Percentiles rank a stretch among this genome's conserved stretches.
phyloP scores from a whole-genome alignment of 2,329 filamentous ascomycete genomes.

The Sphaerulina musiva region DNA sequence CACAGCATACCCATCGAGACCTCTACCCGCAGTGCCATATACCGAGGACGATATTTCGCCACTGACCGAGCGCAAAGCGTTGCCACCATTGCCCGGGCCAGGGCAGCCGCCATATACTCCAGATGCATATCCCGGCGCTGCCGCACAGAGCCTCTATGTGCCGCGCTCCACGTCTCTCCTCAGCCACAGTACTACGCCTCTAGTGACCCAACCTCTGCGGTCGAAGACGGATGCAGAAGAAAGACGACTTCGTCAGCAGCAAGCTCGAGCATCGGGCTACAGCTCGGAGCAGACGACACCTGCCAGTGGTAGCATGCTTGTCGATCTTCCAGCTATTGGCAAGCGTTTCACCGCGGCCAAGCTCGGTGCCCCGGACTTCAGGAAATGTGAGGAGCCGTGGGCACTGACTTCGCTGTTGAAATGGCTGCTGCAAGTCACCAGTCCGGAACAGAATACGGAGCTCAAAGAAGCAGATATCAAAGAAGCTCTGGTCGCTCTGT shows the following conservation, averaged over 20 bases:
- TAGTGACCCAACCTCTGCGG: conserved; percentile 72
- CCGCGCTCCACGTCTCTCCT: conserved; percentile 75
- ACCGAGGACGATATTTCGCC: conserved; percentile 38
- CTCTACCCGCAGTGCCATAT: conserved; percentile 59
- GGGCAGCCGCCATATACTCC: conserved; percentile 22
- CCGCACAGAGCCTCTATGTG: conserved; percentile 39
- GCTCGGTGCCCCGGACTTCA: conserved; percentile 71
- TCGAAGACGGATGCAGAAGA: conserved; percentile 91
- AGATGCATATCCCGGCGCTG: conserved; percentile 24
- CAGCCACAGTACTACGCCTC: conserved; percentile 72
- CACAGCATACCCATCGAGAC: conserved; percentile 45
- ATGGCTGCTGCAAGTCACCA: conserved; percentile 80
- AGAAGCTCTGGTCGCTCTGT: conserved; percentile 80
- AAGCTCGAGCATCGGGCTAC: conserved; percentile 35
- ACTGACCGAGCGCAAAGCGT: conserved; percentile 15
- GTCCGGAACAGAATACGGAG: conserved; percentile 73
- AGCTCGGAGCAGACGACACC: conserved; percentile 36
- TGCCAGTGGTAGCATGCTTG: conserved; percentile 25
- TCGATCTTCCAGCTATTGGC: conserved; percentile 31
- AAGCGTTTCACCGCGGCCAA: conserved; percentile 79
- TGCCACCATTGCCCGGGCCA: conserved; percentile 17
- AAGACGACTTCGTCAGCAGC: conserved; percentile 48
- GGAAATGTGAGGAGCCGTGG: conserved; percentile 84
- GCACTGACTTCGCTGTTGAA: conserved; percentile 77
- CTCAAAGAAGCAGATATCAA: conserved; percentile 76